Base-by-base conservation (phyloP, 177 flowering plant species). In the Vitis hybrid region DNA sequence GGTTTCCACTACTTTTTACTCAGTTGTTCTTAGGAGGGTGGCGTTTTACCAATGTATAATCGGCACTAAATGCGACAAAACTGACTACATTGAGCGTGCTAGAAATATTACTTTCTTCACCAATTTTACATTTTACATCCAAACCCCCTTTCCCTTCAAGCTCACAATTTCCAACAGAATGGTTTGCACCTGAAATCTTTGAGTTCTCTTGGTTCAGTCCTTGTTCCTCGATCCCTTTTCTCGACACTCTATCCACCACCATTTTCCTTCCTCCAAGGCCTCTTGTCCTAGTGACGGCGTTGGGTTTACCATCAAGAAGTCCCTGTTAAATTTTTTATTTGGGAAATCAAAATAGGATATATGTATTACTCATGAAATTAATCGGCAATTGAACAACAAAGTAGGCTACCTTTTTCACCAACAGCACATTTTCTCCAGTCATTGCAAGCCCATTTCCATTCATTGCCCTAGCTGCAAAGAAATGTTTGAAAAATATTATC, bases 121-220 rank as follows among this genome's bases (percentile, higher is more conserved):
- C 55, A 15, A 12, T 5, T 64, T n/a, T 71, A 59, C 68, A 19
- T 68, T 34, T 67, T 45, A 57, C 66, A 26, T 39, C 55, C 51
- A 64, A 39, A 68, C 49, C 54, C 18, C 68, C 51, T 52, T 65
- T 69, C 52, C 58, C 70, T 68, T 71, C 66, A 52, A 52, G 50
- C 26, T 69, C 59, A 63, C 54, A 61, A 54, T 61, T 71, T 56
- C 74, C 74, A 62, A 63, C 65, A 72, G 56, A 68, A 58, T 18
- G 61, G 20, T 50, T 57, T 70, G 80, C 77, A 77, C 80, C 80
- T 77, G 80, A 73, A 73, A 56, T 69, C 69, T 62, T 14, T 69
- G 75, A 59, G 19, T 54, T 15, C 31, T 18, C 13, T 49, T 63
- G 39, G 14, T 55, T 34, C 11, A 34, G 31, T n/a, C 19, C 50